A percentile compares a stretch with the other conserved stretches of the same genome.
These are phyloP conservation scores for Pezicula carpinea DNA, from an alignment of 2,329 filamentous ascomycete genomes.

Conservation along the genomic window DNA sequence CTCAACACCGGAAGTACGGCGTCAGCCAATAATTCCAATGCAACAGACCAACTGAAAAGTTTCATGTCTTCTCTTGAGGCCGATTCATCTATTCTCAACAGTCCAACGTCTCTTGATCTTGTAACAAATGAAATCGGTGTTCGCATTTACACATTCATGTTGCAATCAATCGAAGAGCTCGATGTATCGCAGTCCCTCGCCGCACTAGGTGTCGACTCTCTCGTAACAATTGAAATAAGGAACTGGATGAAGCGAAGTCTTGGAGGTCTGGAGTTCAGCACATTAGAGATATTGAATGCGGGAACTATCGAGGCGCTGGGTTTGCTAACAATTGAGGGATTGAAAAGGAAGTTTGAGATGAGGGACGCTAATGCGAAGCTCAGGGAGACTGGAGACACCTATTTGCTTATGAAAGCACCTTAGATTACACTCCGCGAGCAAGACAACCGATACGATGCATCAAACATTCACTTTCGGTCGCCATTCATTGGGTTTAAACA, in stretches of 20 bases:
- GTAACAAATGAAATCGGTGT: constrained; percentile 5
- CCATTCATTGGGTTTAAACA: too few relatives aligned
- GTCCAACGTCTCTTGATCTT: background rate
- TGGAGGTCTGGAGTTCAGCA: background rate
- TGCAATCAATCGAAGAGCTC: constrained; percentile 17
- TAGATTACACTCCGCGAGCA: background rate
- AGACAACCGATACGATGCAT: too few relatives aligned
- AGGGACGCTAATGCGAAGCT: background rate
- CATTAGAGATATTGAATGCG: background rate
- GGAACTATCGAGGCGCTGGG: background rate
- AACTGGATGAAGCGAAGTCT: background rate
- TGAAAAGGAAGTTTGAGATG: background rate
- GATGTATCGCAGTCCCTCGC: background rate
- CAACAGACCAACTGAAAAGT: background rate
- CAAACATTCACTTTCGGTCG: too few relatives aligned
- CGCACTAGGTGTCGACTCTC: background rate
- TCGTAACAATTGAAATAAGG: background rate
- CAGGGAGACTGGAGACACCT: background rate
- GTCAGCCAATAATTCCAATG: background rate
- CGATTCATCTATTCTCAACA: constrained; percentile 1
- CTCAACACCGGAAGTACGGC: constrained; percentile 1
- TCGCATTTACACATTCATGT: constrained; percentile 5
- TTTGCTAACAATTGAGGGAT: background rate
- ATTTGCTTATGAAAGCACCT: background rate
- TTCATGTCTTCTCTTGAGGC: background rate